Percentiles rank a stretch among this genome's conserved stretches.
phyloP scores from a whole-genome alignment of 495 filamentous ascomycete genomes.

The Penicillium bovifimosum region DNA sequence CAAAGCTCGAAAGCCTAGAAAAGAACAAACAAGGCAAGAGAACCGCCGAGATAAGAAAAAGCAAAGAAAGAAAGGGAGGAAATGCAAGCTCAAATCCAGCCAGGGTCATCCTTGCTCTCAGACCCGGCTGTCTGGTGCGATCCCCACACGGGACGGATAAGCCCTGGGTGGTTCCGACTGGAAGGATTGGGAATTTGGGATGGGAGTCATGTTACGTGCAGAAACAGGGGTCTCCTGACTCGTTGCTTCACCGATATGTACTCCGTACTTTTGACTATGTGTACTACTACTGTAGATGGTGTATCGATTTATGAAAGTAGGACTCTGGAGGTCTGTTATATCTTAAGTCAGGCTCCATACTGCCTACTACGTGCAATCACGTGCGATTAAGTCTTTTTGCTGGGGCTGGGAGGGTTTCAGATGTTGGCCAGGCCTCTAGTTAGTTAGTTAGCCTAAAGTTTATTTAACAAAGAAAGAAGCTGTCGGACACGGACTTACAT shows the following conservation, averaged over 20 bases:
- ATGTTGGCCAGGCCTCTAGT: background rate
- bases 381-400: no score
- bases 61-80: background rate
- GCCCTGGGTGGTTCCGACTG: background rate
- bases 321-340: background rate
- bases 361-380: no score
- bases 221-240: background rate
- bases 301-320: no score
- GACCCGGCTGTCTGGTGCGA: background rate
- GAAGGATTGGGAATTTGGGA: background rate
- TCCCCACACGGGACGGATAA: slow-evolving; percentile 5
- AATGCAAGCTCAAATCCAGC: background rate
- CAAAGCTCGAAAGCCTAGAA: no score
- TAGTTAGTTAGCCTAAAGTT: background rate
- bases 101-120: background rate
- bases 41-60: background rate
- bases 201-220: background rate
- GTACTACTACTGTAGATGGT: no score
- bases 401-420: background rate
- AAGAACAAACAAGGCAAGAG: background rate
- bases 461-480: background rate
- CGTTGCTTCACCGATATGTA: background rate
- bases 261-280: background rate
- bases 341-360: background rate
- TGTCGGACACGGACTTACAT: background rate